These are phyloP conservation scores for Nyssa sinensis DNA, from an alignment of 148 eudicot species.

Conservation along the genomic window DNA sequence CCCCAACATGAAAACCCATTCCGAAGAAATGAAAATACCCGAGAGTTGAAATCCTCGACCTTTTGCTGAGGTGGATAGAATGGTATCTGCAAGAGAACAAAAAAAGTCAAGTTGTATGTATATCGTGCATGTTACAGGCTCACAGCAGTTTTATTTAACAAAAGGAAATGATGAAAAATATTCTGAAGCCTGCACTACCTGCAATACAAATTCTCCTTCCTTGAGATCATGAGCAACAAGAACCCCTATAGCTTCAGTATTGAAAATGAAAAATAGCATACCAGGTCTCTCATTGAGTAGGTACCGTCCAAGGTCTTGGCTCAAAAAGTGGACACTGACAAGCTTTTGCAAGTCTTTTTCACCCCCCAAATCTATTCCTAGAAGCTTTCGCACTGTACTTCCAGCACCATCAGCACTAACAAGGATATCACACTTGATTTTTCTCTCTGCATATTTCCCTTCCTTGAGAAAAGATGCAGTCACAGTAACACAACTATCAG, in stretches of 20 bases:
- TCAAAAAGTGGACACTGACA: conserved; percentile 78
- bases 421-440: conserved; percentile 62
- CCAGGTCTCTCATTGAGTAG: conserved; percentile 81
- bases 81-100: conserved; percentile 59
- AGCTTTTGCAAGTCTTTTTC: conserved; percentile 87
- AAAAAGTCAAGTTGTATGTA: not conserved
- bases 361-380: conserved; percentile 70
- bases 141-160: not conserved
- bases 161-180: not conserved
- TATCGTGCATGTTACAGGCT: not conserved
- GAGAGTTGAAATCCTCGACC: conserved; percentile 67
- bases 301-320: conserved; percentile 71
- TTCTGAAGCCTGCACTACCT: conserved; percentile 42
- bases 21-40: conserved; percentile 42
- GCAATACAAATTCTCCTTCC: conserved; percentile 92
- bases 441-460: conserved; percentile 47
- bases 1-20: not conserved
- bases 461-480: conserved; percentile 50
- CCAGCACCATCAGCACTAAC: conserved; percentile 91
- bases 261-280: conserved; percentile 91
- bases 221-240: conserved; percentile 95
- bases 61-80: conserved; percentile 94
- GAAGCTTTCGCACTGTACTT: conserved; percentile 73
- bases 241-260: conserved; percentile 91
- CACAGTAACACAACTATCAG: conserved; percentile 53